Evolutionary conservation across 768 basidiomycete genomes (phyloP).

Genomic region (Mycena pura): DNA sequence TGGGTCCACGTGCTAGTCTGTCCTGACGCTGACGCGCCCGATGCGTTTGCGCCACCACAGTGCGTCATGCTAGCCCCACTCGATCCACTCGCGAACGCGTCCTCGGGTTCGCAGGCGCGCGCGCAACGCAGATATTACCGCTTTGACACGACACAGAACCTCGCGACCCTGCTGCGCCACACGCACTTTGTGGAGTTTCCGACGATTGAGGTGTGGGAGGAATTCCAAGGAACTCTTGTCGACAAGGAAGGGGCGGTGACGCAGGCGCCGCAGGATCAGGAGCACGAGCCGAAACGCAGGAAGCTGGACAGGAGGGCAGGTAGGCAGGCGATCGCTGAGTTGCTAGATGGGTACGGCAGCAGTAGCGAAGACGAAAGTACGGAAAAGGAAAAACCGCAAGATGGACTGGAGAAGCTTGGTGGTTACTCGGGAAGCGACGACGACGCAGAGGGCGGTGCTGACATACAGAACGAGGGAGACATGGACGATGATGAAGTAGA

Average conservation of each 20-base stretch:
- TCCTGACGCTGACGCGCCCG: conserved; percentile 61
- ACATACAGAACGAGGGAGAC: conserved; percentile 14
- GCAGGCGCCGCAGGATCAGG: conserved; percentile 38
- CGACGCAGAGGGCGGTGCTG: conserved; percentile 30
- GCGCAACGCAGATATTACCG: conserved; percentile 54
- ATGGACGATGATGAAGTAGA: conserved; percentile 37
- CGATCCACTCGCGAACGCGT: conserved; percentile 39
- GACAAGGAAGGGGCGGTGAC: conserved; percentile 56
- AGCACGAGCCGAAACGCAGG: conserved; percentile 57
- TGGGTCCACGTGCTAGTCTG: conserved; percentile 65
- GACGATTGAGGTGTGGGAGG: conserved; percentile 78
- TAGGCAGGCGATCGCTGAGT: conserved; percentile 59
- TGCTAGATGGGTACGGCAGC: conserved; percentile 69
- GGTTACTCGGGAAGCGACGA: conserved; percentile 52
- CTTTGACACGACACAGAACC: conserved; percentile 56
- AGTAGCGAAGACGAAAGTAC: conserved; percentile 41
- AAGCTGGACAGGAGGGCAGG: conserved; percentile 60
- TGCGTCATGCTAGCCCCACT: conserved; percentile 63
- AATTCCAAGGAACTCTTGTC: conserved; percentile 68
- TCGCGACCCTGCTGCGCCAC: conserved; percentile 57
- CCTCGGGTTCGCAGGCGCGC: conserved; percentile 26
- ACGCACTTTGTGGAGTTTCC: conserved; percentile 86
- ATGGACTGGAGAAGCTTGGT: conserved; percentile 48
- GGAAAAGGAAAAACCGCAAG: conserved; percentile 30
- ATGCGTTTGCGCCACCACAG: conserved; percentile 60